Base-by-base conservation (phyloP, 768 basidiomycete genomes). In the Dioszegia aurantiaca region DNA sequence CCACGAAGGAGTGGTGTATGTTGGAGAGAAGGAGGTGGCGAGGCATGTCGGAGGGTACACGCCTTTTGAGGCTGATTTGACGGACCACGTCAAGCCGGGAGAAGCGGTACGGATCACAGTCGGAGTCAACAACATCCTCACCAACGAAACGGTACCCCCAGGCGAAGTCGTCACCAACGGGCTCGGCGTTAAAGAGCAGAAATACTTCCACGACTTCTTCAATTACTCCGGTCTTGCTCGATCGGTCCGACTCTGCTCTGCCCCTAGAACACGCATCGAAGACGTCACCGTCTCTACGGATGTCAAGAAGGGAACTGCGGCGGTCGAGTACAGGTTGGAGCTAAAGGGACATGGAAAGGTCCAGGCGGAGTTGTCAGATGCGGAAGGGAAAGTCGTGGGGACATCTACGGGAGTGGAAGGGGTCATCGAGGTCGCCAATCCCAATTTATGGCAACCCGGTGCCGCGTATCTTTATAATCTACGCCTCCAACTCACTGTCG, bases 141-240 rank as follows among this genome's bases (percentile, higher is more conserved):
- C 61, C 14, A 52, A 62, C 39, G 48, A 68, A 49, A 62, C 66
- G 4, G 62, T 68, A 8, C 66, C 66, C 11, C 63, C 63, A 10
- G 66, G 66, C 17, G 27, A 59, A 19, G 36, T 65, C 16, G 17
- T 45, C 2, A 45, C 31, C 5, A 58, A 58, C 26, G 60, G 33
- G 3, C 11, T 43, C 2, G 63, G 63, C 3, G 49, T 57, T 24
- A 55, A 43, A 17, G 45, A 56, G 23, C 66, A 68, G 33, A 65
- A 62, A 46, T 65, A 65, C 59, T 58, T 45, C 53, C 66, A 68
- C 44, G 66, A 68, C 30, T 68, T 68, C 46, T 68, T 65, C 61
- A 68, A 68, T 52, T 68, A 68, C 56, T 57, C 66, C 21, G 66
- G 66, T n/a, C 58, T 68, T 23, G 63, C 66, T n/a, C 33, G 66